A percentile compares a stretch with the other conserved stretches of the same genome.
phyloP scores from a whole-genome alignment of 2,329 filamentous ascomycete genomes.

The Nemania abortiva region DNA sequence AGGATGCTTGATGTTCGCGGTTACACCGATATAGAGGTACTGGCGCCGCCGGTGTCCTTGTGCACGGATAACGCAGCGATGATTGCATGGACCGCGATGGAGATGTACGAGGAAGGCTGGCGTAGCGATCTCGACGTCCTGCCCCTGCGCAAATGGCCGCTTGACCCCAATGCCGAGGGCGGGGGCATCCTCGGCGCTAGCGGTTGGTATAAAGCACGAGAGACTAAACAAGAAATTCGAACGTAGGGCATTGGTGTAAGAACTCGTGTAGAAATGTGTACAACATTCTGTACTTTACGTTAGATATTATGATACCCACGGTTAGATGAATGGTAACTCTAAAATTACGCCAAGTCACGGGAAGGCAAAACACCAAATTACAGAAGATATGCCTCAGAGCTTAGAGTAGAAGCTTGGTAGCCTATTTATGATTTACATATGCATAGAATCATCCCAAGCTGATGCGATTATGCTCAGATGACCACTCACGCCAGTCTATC shows the following conservation, averaged over 20 bases:
- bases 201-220: slow-evolving; percentile 58
- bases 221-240: neutral
- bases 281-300: slow-evolving; percentile 18
- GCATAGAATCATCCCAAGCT: slow-evolving; percentile 35
- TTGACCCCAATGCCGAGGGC: slow-evolving; percentile 71
- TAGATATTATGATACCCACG: slow-evolving; percentile 23
- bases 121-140: slow-evolving; percentile 69
- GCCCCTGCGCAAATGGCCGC: slow-evolving; percentile 77
- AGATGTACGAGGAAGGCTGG: slow-evolving; percentile 89
- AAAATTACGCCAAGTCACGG: neutral
- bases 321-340: neutral
- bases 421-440: slow-evolving; percentile 45
- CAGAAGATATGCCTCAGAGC: slow-evolving; percentile 2
- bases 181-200: slow-evolving; percentile 75
- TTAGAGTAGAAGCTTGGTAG: neutral
- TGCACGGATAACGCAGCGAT: slow-evolving; percentile 98
- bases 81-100: slow-evolving; percentile 93
- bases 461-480: slow-evolving; percentile 35
- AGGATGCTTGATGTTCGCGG: slow-evolving; percentile 73
- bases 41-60: slow-evolving; percentile 79
- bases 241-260: neutral
- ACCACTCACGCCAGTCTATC: slow-evolving; percentile 41
- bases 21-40: slow-evolving; percentile 69
- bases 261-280: slow-evolving; percentile 21
- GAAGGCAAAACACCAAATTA: neutral